A percentile compares a stretch with the other conserved stretches of the same genome.
These are phyloP conservation scores for Talaromyces piceae DNA, from an alignment of 2,329 filamentous ascomycete genomes.

Conservation along the genomic window DNA sequence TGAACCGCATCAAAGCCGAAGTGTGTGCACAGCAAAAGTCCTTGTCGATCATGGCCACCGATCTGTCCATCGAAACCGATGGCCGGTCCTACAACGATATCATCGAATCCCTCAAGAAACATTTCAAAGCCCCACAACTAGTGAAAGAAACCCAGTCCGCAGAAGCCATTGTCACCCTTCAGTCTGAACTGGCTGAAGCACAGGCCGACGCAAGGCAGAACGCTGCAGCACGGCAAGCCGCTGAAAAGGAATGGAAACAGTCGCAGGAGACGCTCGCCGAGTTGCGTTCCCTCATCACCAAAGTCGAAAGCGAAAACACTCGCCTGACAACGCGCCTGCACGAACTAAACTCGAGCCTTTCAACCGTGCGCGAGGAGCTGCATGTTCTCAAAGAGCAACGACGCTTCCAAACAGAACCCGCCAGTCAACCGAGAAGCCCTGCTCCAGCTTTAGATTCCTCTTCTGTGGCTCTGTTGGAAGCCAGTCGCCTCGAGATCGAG, in stretches of 20 bases:
- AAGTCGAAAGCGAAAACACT: conserved; percentile 33
- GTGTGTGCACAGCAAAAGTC: conserved; percentile 30
- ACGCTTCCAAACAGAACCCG: conserved; percentile 20
- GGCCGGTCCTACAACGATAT: conserved; percentile 33
- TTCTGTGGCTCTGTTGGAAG: conserved; percentile 20
- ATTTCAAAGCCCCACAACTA: conserved; percentile 18
- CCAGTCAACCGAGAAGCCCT: conserved; percentile 7
- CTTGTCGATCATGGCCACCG: conserved; percentile 29
- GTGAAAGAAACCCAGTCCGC: conserved; percentile 13
- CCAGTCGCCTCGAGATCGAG: conserved; percentile 29
- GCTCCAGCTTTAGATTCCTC: background rate
- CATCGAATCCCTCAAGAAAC: conserved; percentile 30
- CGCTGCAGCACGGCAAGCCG: conserved; percentile 20
- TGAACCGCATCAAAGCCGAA: conserved; percentile 28
- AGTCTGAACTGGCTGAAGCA: conserved; percentile 23
- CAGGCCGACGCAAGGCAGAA: conserved; percentile 25
- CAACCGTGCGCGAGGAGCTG: conserved; percentile 25
- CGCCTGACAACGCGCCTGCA: conserved; percentile 28
- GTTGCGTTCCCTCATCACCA: conserved; percentile 28
- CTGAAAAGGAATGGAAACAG: conserved; percentile 29
- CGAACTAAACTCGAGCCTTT: conserved; percentile 26
- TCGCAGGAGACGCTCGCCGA: conserved; percentile 31
- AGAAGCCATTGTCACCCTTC: conserved; percentile 18
- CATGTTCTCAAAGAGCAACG: conserved; percentile 23
- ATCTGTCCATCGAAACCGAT: conserved; percentile 23